Base-by-base conservation (phyloP, 345 rosid species). In the Corchorus olitorius region DNA sequence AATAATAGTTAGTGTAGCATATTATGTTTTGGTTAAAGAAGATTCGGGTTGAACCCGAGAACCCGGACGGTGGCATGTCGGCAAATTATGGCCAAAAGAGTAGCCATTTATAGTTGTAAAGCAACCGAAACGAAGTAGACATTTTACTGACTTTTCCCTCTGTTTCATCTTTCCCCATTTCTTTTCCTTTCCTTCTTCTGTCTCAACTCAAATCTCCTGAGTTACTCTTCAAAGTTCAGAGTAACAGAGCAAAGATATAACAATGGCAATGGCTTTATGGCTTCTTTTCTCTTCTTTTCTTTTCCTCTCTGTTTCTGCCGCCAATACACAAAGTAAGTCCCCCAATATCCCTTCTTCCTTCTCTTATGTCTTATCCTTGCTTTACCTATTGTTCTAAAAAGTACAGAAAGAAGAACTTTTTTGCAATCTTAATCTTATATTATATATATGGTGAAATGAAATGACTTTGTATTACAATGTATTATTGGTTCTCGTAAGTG, bases 261-360 rank as follows among this genome's bases (percentile, higher is more conserved):
- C 64, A 79, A 82, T 81, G 83, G 79, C 82, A 58, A 54, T 37
- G 39, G 67, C 78, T 35, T 70, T 80, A 2, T 79, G 74, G 69
- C 56, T 80, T 55, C 74, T 84, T 60, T 8, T 79, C 15, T 52
- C 80, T 65, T 65, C 77, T 5, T 65, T 84, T 33, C 76, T 86
- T 37, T 79, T 79, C 56, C 35, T 84, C 54, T 79, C 81, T 62
- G 83, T 82, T 72, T 77, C 85, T 75, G 89, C 87, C 20, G 89
- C 87, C 20, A 54, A 64, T 41, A 58, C 74, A 48, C 84, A 80
- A 22, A 37, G 91, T 88, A 81, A 86, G 83, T 46, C 19, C 55
- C 75, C 50, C 65, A 27, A 27, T 27, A 3, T 16, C 20, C n/a
- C 10, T 13, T 10, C 35, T 53, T 52, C 59, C 43, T 22, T 50